Base-by-base conservation (phyloP, 257 asterid genomes). In the Verbena officinalis region DNA sequence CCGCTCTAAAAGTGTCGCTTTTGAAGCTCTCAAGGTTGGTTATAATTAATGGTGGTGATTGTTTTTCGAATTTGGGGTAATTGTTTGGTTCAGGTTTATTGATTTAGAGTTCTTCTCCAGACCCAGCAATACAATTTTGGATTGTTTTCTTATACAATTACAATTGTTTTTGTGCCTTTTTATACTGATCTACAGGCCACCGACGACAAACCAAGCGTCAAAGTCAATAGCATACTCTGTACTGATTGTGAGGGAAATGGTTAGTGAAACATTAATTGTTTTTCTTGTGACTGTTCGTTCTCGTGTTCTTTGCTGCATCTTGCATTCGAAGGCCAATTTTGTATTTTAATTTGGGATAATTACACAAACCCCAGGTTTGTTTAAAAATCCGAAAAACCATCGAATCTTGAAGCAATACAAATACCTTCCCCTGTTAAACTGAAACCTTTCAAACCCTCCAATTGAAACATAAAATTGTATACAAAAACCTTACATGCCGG, bases 221-320 rank as follows among this genome's bases (percentile, higher is more conserved):
- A 78, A 72, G 0, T 16, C n/a, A 74, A 51, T 43, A 83, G 83
- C 85, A 22, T 84, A 48, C 59, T 84, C 46, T 84, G 90, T 68
- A 8, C 36, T 17, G 83, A 81, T 13, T 84, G 90, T 61, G 85
- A 84, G 44, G 87, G 90, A 42, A 54, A 81, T 51, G 90, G 90
- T 84, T 56, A 68, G 80, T 78, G 33, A 39, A 55, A 14, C 42
- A 43, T 38, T 23, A 7, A 24, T 20, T 22, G 43, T 52, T 5
- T 65, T 31, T 52, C 8, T 65, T 31, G n/a, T 46, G 59, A 31
- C 23, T 50, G 31, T 24, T 52, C 51, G 34, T 49, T 43, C 24
- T 12, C n/a, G 9, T 9, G 21, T 63, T 12, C 15, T 43, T 43
- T 40, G 50, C 11, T 4, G n/a, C 21, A 36, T 34, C 14, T 14